Conservation (phyloP, 2,329 filamentous ascomycete species). For the Talaromyces sp. region DNA sequence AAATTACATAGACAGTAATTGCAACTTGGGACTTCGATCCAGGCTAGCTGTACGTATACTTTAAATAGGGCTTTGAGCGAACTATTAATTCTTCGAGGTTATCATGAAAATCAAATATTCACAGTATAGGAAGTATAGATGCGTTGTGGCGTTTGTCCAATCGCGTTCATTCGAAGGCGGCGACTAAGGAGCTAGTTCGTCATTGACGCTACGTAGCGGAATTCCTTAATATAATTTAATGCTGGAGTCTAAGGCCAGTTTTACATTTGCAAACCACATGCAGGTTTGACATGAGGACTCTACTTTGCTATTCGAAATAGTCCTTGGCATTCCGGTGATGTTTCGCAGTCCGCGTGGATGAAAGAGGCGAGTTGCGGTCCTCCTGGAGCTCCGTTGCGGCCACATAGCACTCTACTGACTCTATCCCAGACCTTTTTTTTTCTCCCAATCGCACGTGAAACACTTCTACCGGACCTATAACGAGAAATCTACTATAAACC, state of each 20-base stretch:
- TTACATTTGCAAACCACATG: not conserved
- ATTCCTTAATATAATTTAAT: not conserved
- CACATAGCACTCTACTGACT: constrained; percentile 2
- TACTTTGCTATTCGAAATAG: not conserved
- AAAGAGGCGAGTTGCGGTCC: constrained; percentile 1
- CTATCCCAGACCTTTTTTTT: not conserved
- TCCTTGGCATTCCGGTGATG: not conserved
- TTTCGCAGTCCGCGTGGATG: not conserved
- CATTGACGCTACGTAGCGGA: not conserved
- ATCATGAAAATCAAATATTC: not conserved
- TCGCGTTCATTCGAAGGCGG: not conserved
- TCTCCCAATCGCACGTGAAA: not conserved
- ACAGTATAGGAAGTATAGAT: not conserved
- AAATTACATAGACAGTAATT: constrained; percentile 13
- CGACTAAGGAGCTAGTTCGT: not conserved
- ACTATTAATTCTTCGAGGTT: not conserved
- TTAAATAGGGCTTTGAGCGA: not conserved
- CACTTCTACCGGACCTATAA: not conserved
- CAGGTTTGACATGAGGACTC: not conserved
- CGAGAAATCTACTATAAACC: not conserved
- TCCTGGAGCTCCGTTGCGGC: constrained; percentile 7
- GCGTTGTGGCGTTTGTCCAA: not conserved
- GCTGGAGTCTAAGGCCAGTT: not conserved
- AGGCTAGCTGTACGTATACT: not conserved
- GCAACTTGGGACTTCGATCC: not conserved